Evolutionary conservation across 2,329 filamentous ascomycete species (phyloP), one percentile per base, ranked within the genome.

Genomic region (Cytospora schulzeri): DNA sequence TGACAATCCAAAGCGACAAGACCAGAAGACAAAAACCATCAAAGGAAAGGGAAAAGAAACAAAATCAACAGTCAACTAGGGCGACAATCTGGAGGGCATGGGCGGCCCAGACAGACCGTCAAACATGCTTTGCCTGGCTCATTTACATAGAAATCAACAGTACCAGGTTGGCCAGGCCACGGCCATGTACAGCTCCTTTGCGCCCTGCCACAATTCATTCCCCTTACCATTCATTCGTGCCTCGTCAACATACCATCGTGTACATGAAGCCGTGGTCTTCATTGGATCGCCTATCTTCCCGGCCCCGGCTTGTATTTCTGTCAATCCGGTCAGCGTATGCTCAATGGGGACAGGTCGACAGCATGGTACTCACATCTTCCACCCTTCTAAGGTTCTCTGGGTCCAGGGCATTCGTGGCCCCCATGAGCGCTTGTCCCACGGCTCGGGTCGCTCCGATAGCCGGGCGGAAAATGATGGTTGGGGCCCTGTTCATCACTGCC

Each of bases 321-420:
- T 50, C 28, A 12, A 24, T 48, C 15, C 24, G 28, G 51, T 67
- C 41, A 67, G 66, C 57, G 57, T 11, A 26, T 15, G 51, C 17
- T 15, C 31, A 15, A 41, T 29, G 26, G n/a, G 3, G 29, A 19
- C 19, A 50, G 19, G n/a, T 14, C n/a, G n/a, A 17, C 28, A 31
- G 7, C 7, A 11, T 11, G 6, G n/a, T 17, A 88, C 92, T 86
- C 80, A 97, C 94, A 83, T 97, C 93, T 71, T 96, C 91, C 73
- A 93, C 88, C 73, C 91, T 88, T 71, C 91, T 85, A 73, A 90
- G 80, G 73, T 97, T 93, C 67, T 88, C 83, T 60, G 91, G 90
- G 79, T 99, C 95, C 70, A 99, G 81, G 55, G 91, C 88, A 76
- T 99, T 99, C 0, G 92, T 96, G 17, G 93, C 94, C 6, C 96